A percentile compares a stretch with the other conserved stretches of the same genome.
Conservation (phyloP, 1,139 yeast species). For the Geotrichum aggregatum region DNA sequence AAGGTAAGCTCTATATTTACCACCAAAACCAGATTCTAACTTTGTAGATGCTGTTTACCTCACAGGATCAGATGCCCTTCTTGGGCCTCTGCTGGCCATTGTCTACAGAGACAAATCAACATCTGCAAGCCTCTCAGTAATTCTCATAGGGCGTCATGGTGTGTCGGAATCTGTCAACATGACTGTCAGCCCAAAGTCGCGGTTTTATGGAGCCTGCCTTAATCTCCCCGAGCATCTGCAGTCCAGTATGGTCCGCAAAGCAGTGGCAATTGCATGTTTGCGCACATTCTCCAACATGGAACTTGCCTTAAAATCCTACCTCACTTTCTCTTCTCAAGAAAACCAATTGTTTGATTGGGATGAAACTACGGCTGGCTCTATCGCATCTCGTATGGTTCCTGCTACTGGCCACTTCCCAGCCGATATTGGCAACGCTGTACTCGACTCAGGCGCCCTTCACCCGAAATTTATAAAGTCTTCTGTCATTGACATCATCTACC, state of each 20-base stretch:
- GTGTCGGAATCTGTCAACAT: slow-evolving; percentile 57
- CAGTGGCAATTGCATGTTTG: slow-evolving; percentile 70
- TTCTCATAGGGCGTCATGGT: slow-evolving; percentile 68
- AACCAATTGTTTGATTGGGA: slow-evolving; percentile 43
- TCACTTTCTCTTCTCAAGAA: slow-evolving; percentile 15
- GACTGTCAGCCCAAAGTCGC: slow-evolving; percentile 56
- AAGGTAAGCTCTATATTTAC: slow-evolving; percentile 8
- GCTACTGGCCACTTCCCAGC: slow-evolving; percentile 51
- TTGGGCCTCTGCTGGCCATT: slow-evolving; percentile 38
- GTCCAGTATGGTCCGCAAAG: slow-evolving; percentile 60
- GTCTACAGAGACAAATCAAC: slow-evolving; percentile 29
- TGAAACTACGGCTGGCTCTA: slow-evolving; percentile 74
- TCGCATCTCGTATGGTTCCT: slow-evolving; percentile 59
- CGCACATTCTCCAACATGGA: slow-evolving; percentile 60
- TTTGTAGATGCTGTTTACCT: slow-evolving; percentile 39
- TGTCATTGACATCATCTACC: slow-evolving; percentile 71
- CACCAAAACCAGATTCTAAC: background rate
- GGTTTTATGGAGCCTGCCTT: slow-evolving; percentile 75
- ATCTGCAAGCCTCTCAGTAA: slow-evolving; percentile 45
- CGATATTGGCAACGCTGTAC: slow-evolving; percentile 52
- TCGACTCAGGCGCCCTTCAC: slow-evolving; percentile 57
- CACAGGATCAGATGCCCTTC: slow-evolving; percentile 38
- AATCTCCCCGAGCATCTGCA: slow-evolving; percentile 53
- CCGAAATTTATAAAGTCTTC: slow-evolving; percentile 52
- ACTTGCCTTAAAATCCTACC: slow-evolving; percentile 26